Percentiles rank a stretch among this genome's conserved stretches.
Evolutionary conservation across 805 yeast species (phyloP).

Genomic region (Lipomyces lipofer): DNA sequence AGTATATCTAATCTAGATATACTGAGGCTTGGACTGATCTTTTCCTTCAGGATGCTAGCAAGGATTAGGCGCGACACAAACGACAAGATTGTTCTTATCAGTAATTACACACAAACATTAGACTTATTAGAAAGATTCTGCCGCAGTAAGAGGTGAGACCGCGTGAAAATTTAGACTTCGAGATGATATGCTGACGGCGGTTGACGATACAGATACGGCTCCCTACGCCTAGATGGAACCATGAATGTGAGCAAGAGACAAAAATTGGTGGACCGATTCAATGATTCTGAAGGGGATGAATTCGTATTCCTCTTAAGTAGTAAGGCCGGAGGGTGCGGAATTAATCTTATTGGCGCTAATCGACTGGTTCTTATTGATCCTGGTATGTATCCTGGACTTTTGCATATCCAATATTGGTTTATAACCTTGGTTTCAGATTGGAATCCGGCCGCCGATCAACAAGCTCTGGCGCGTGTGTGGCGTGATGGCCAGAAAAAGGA

Average conservation of each 20-base stretch:
- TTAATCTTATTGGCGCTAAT: slow-evolving; percentile 94
- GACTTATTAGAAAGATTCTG: slow-evolving; percentile 90
- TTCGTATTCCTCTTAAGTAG: slow-evolving; percentile 87
- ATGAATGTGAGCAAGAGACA: slow-evolving; percentile 91
- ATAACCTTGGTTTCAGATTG: slow-evolving; percentile 61
- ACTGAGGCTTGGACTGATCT: too few species aligned
- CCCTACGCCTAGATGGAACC: slow-evolving; percentile 85
- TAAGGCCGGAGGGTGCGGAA: slow-evolving; percentile 99
- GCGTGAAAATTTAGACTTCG: too few species aligned
- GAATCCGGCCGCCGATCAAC: slow-evolving; percentile 99
- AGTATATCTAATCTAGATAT: too few species aligned
- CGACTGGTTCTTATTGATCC: slow-evolving; percentile 82
- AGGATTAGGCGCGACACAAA: slow-evolving; percentile 77
- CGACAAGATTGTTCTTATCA: slow-evolving; percentile 91
- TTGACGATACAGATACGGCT: too few species aligned
- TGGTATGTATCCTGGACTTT: background rate
- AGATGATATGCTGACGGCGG: slow-evolving; percentile 28
- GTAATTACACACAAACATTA: slow-evolving; percentile 91
- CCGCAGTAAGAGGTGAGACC: slow-evolving; percentile 56
- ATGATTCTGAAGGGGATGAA: slow-evolving; percentile 84
- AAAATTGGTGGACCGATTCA: slow-evolving; percentile 85
- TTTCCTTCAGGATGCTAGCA: slow-evolving; percentile 61
- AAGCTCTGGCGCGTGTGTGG: slow-evolving; percentile 97
- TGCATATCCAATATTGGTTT: slow-evolving; percentile 37
- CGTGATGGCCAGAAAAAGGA: slow-evolving; percentile 98